Base-by-base conservation (phyloP, 1,284 basidiomycete species). In the Boletus subluridellus region DNA sequence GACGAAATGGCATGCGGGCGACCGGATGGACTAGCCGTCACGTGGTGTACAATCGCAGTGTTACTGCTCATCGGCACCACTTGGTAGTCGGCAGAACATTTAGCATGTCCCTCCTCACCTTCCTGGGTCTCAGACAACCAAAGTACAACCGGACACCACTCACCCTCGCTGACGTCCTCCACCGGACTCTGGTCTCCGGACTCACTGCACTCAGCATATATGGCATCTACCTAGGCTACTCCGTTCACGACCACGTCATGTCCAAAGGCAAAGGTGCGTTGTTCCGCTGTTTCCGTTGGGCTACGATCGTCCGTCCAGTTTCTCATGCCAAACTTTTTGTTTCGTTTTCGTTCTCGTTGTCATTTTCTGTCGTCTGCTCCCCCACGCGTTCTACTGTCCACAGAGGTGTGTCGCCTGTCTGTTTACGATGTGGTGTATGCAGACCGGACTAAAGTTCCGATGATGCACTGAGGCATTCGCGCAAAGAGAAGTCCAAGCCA, bases 211-310 rank as follows among this genome's bases (percentile, higher is more conserved):
- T 72, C 47, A 65, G 61, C 17, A 35, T 72, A 10, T 74, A 72
- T 41, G 71, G 71, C 35, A 8, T 74, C n/a, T 72, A 72, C 54
- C 51, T 74, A 37, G 73, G 72, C 10, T 73, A 69, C 54, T 66
- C 66, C 17, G 71, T 72, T 12, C 71, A 72, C 24, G 61, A 54
- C 15, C 71, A 72, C 24, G 66, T 73, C 49, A 68, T 72, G 60
- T 26, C 59, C 49, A 72, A 70, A 54, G 73, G 71, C 34, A 67
- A 59, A 70, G 73, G 71, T 74, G 37, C 39, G 71, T 60, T 47
- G 66, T 59, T 34, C n/a, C 26, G 21, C 15, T 6, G 21, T 28
- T n/a, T 21, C n/a, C 10, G 21, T 14, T 6, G 5, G 11, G 14
- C 7, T 30, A 7, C 28, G 8, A 17, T 24, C 32, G 14, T 41